These are phyloP conservation scores for Vigna angularis DNA, from an alignment of 306 rosid species.

Conservation along the genomic window DNA sequence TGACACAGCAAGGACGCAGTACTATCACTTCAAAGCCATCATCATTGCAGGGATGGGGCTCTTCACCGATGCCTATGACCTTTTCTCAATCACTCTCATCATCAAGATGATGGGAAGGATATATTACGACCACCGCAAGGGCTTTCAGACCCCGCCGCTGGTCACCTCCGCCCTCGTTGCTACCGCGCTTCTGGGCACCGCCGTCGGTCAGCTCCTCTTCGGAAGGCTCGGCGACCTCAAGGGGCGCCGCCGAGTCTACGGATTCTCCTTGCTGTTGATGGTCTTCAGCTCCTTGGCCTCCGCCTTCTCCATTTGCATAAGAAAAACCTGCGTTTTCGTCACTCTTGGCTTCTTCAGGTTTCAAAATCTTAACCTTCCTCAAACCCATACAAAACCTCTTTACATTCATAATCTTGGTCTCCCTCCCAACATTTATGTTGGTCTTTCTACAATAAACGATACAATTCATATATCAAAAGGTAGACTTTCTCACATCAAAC, in stretches of 20 bases:
- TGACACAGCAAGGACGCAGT: conserved; percentile 72
- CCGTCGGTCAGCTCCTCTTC: conserved; percentile 64
- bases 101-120: conserved; percentile 59
- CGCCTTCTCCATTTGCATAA: conserved; percentile 71
- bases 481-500: too few relatives aligned
- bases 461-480: too few relatives aligned
- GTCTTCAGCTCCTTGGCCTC: conserved; percentile 61
- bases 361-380: too few relatives aligned
- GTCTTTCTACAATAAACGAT: too few relatives aligned
- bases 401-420: too few relatives aligned
- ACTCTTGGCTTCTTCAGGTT: conserved; percentile 66
- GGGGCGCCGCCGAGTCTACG: conserved; percentile 73
- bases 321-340: conserved; percentile 54
- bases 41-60: conserved; percentile 90
- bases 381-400: too few relatives aligned
- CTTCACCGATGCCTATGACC: conserved; percentile 81
- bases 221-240: conserved; percentile 69
- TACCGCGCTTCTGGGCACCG: conserved; percentile 61
- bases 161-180: conserved; percentile 53
- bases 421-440: too few relatives aligned
- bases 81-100: conserved; percentile 69
- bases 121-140: conserved; percentile 38
- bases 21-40: conserved; percentile 85
- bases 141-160: neutral
- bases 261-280: conserved; percentile 64